Conservation (phyloP, 2,329 filamentous ascomycete species). For the Trichoderma koningiopsis region DNA sequence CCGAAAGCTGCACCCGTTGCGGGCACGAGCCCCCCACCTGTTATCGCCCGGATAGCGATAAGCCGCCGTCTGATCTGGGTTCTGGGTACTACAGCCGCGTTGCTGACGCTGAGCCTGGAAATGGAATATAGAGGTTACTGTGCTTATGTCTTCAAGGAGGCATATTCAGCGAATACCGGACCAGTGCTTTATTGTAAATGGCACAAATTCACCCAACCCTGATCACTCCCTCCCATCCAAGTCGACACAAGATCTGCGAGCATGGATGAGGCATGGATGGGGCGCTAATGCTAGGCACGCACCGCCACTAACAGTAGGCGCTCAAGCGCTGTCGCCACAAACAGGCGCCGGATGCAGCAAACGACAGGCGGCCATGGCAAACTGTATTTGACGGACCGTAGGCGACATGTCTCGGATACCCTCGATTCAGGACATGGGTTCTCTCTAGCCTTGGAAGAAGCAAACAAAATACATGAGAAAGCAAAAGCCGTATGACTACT, state of each 20-base stretch:
- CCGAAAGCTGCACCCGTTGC: slow-evolving; percentile 7
- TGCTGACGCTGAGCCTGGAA: neutral
- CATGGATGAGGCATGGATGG: neutral
- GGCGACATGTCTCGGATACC: neutral
- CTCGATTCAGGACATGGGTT: too few species aligned
- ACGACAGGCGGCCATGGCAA: too few species aligned
- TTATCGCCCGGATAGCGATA: slow-evolving; percentile 10
- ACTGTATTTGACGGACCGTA: too few species aligned
- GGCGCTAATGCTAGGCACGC: neutral
- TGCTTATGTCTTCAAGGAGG: neutral
- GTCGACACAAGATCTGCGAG: neutral
- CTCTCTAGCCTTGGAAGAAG: neutral
- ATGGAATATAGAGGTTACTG: neutral
- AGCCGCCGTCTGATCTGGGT: neutral
- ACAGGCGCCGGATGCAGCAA: neutral
- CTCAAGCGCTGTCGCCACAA: neutral
- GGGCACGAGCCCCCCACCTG: neutral
- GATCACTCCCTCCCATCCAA: neutral
- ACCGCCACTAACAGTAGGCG: neutral
- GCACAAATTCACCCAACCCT: neutral
- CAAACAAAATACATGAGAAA: neutral
- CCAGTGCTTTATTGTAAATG: neutral
- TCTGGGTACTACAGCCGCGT: neutral
- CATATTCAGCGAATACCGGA: neutral
- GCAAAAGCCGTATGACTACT: neutral